Evolutionary conservation across 495 filamentous ascomycete species (phyloP), one percentile per base, ranked within the genome.

Genomic region (Trichoderma erinaceum): DNA sequence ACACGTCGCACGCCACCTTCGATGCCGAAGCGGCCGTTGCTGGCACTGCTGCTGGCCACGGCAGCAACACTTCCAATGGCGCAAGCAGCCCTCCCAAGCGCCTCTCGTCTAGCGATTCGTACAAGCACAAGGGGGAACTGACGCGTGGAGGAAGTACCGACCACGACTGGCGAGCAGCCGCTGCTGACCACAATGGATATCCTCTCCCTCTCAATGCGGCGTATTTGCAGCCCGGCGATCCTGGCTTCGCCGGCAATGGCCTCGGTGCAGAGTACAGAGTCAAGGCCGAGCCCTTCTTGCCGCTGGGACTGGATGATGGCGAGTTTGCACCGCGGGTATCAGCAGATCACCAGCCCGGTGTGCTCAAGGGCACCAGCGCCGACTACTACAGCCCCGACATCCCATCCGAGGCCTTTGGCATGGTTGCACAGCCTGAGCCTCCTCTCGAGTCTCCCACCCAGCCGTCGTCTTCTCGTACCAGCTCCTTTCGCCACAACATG

Each of bases 1-100:
- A 27, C 68, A 70, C 70, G 16, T 23, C 48, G 66, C 68, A 65
- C 67, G 41, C 69, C 61, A 61, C 73, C 50, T 72, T 75, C 63
- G 77, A 79, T 72, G 71, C 44, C 23, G 67, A 41, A 21, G 56
- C n/a, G 15, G 67, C 8, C 25, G 6, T 41, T 32, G 44, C 65
- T 29, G 41, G 48, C 52, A 15, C 10, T 50, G 46, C 6, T 2
- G 32, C 46, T 7, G 46, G 46, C 7, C 46, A 50, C 46, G 46
- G 46, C 16, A 52, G 58, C 67, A 41, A 12, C 56, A 16, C 58
- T 64, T 27, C 29, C 43, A 23, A 23, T 61, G 23, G 15, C 13
- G 58, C 23, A 25, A 41, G 50, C 23, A 52, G 16, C 27, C n/a
- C 25, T 8, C 65, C 41, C n/a, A 48, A 52, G 15, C 56, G 67